These are phyloP conservation scores for Phytophthora hybrid DNA, from an alignment of 352 stramenopile genomes.

Conservation along the genomic window DNA sequence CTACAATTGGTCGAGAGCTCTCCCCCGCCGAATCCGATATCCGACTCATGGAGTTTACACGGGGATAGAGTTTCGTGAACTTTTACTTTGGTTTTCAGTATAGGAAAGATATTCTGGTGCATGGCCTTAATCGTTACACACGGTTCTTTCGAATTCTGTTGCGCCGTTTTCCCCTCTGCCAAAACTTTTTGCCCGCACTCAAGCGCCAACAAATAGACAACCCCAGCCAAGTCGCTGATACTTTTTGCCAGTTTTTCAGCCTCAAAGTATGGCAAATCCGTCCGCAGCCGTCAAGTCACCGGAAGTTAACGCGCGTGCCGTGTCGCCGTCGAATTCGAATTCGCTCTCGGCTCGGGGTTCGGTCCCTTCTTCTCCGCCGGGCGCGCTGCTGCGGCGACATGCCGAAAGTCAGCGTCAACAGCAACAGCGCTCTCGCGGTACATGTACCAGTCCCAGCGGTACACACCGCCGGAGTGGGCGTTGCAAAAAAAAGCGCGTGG, in stretches of 20 bases:
- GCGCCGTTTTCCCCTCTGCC: constrained; percentile 11
- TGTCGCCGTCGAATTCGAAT: constrained; percentile 1
- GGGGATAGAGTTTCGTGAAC: background rate
- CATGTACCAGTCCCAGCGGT: constrained; percentile 30
- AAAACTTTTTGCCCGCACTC: constrained; percentile 28
- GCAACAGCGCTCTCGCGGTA: constrained; percentile 18
- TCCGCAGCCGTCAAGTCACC: background rate
- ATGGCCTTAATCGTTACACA: background rate
- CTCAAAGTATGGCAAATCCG: constrained; percentile 24
- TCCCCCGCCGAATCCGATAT: background rate
- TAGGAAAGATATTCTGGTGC: background rate
- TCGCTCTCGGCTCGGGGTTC: constrained; percentile 10
- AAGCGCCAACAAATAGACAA: background rate
- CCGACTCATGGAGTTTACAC: background rate
- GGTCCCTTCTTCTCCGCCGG: constrained; percentile 24
- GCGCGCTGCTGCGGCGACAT: constrained; percentile 27
- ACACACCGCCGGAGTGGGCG: constrained; percentile 39
- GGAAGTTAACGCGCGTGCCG: background rate
- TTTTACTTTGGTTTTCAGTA: background rate
- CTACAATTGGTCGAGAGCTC: constrained; percentile 35
- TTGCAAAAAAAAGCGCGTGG: constrained; percentile 49
- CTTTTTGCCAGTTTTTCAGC: constrained; percentile 16
- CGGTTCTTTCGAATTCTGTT: constrained; percentile 9
- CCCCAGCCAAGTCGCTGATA: background rate
- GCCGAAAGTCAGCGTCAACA: constrained; percentile 32